Base-by-base conservation (phyloP, 2,329 filamentous ascomycete species). In the Tolypocladium endophyticum region DNA sequence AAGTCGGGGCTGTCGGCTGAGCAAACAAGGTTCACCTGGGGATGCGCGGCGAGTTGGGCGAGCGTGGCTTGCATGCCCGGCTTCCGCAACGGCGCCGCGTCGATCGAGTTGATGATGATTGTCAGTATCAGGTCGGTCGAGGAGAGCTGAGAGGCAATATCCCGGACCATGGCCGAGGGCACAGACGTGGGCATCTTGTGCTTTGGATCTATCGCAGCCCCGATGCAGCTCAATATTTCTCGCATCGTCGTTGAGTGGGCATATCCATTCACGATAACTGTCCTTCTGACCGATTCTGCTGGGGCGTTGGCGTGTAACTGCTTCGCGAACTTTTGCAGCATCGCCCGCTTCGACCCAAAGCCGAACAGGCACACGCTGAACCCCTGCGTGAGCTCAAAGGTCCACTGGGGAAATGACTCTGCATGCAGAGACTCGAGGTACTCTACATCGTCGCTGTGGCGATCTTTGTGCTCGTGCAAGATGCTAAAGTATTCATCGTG, bases 311-410 rank as follows among this genome's bases (percentile, higher is more conserved):
- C 72, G 57, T 80, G 73, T 67, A 90, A 84, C 71, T 90, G 84
- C 59, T 84, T 82, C 0, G 90, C 92, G 70, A 96, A 95, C 52
- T 83, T 80, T 61, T 87, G 84, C 12, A 93, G 78, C 1, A 97
- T 81, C 3, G 79, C 76, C 39, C 89, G 82, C 73, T 99, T 99
- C 2, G 92, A 96, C 0, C 94, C 94, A 71, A 91, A 96, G 36
- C 94, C 94, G 71, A 95, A 97, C 0, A 97, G 76, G 70, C 94
- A 96, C 57, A 97, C 79, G 68, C 90, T 92, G 77, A 96, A 97
- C 28, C 87, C 86, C 71, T 96, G 86, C 6, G 86, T 80, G 20
- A 97, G 81, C 76, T 99, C 94, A 71, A 97, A 97, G 0, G 82
- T 77, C 94, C 94, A 99, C 71, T 97, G 94, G 1, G 87, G 83